Evolutionary conservation across 2,329 filamentous ascomycete species (phyloP).

Genomic region (Blastomyces emzantsi): DNA sequence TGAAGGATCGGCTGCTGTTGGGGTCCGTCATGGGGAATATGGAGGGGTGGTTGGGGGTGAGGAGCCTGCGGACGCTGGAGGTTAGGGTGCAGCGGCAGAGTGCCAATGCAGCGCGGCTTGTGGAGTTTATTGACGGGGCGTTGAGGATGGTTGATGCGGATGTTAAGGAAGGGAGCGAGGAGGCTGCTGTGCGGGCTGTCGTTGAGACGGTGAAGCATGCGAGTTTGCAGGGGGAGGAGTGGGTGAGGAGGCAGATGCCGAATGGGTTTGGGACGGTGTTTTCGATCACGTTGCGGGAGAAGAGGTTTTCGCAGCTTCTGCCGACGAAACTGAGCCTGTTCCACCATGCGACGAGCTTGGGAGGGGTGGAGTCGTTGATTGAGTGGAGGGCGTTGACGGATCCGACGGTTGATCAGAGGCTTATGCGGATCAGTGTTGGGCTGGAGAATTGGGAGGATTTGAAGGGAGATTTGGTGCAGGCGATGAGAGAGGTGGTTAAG

Average conservation of each 20-base stretch:
- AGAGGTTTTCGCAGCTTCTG: conserved; percentile 54
- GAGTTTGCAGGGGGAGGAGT: conserved; percentile 62
- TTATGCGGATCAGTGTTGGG: conserved; percentile 77
- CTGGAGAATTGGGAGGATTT: conserved; percentile 83
- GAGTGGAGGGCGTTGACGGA: conserved; percentile 96
- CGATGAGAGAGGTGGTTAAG: conserved; percentile 48
- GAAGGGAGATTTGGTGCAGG: conserved; percentile 61
- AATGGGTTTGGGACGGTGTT: conserved; percentile 86
- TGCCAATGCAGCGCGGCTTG: conserved; percentile 58
- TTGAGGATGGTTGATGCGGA: conserved; percentile 31
- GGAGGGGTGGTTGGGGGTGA: conserved; percentile 84
- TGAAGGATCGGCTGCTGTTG: conserved; percentile 62
- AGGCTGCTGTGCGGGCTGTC: conserved; percentile 41
- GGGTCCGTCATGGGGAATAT: conserved; percentile 81
- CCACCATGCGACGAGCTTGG: conserved; percentile 89
- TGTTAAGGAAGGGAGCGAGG: conserved; percentile 34
- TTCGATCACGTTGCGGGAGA: conserved; percentile 56
- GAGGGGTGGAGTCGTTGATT: conserved; percentile 89
- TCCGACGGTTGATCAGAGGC: conserved; percentile 55
- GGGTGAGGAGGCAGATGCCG: conserved; percentile 84
- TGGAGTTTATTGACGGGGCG: conserved; percentile 57
- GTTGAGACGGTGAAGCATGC: conserved; percentile 64
- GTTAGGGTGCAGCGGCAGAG: conserved; percentile 72
- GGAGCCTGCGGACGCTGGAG: conserved; percentile 78
- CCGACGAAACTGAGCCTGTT: conserved; percentile 75